phyloP scores from a whole-genome alignment of 2,329 filamentous ascomycete genomes.

The Xylariaceae sp. region DNA sequence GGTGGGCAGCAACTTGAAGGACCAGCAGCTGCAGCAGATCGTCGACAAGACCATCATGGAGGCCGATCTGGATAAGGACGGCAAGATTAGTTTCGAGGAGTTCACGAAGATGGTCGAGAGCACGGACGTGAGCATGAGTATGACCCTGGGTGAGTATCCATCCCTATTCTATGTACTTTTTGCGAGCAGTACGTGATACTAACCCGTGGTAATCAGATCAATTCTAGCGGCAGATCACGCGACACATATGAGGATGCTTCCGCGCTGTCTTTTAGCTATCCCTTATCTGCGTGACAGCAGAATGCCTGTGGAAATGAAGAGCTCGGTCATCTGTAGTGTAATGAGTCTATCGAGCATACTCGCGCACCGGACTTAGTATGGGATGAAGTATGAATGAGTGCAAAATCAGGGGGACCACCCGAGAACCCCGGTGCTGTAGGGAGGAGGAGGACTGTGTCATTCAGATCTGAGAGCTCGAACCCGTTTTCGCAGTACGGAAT shows the following conservation, averaged over 20 bases:
- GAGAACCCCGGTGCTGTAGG: too few species aligned
- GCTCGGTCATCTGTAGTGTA: too few species aligned
- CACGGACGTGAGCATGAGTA: constrained; percentile 72
- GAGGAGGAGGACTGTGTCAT: too few species aligned
- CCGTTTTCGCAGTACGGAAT: too few species aligned
- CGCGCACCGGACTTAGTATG: too few species aligned
- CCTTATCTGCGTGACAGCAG: not conserved
- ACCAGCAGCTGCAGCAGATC: constrained; percentile 97
- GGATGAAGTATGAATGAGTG: too few species aligned
- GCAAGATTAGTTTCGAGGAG: constrained; percentile 98
- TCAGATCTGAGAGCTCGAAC: too few species aligned
- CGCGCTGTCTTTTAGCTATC: not conserved
- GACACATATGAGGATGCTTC: not conserved
- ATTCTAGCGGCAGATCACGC: constrained; percentile 12
- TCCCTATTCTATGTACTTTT: not conserved
- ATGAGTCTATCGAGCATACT: too few species aligned
- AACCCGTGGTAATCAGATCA: constrained; percentile 11
- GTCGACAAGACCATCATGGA: constrained; percentile 99
- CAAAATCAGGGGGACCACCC: too few species aligned
- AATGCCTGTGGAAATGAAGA: too few species aligned
- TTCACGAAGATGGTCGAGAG: constrained; percentile 99
- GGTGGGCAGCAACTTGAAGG: constrained; percentile 98
- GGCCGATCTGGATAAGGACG: constrained; percentile 90
- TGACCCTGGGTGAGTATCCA: constrained; percentile 58
- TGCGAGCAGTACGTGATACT: not conserved